phyloP scores from a whole-genome alignment of 1,284 basidiomycete species.

The Malassezia obtusa region DNA sequence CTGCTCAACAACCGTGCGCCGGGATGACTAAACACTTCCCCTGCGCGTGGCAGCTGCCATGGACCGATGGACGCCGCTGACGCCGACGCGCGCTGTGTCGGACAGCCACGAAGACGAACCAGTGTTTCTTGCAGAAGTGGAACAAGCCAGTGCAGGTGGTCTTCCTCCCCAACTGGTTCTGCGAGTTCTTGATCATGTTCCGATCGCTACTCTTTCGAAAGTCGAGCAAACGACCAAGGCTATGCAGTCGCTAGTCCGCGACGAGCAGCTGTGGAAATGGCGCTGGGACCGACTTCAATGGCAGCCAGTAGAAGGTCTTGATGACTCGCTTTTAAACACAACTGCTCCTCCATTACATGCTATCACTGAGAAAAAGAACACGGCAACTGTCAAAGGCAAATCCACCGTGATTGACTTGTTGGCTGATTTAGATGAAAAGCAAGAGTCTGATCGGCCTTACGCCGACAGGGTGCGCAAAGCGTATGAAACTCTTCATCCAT shows the following conservation, averaged over 20 bases:
- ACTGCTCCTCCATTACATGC: not conserved
- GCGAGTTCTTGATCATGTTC: slow-evolving; percentile 3
- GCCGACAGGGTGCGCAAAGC: not conserved
- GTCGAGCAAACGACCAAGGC: slow-evolving; percentile 1
- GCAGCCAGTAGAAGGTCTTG: not conserved
- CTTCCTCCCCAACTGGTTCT: not conserved
- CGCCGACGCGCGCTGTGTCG: slow-evolving; percentile 1
- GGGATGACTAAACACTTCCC: not conserved
- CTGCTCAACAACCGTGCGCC: not conserved
- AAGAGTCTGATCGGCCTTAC: too few relatives aligned
- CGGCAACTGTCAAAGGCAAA: too few relatives aligned
- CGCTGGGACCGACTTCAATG: slow-evolving; percentile 6
- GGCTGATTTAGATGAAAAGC: slow-evolving; percentile 1
- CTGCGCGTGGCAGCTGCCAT: not conserved
- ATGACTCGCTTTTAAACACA: slow-evolving; percentile 5
- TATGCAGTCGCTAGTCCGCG: not conserved
- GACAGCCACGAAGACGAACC: not conserved
- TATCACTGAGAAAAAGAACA: too few relatives aligned
- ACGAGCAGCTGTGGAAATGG: slow-evolving; percentile 11
- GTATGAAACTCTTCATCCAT: slow-evolving; percentile 5
- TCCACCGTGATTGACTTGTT: slow-evolving; percentile 3
- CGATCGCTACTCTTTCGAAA: slow-evolving; percentile 1
- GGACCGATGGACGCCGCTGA: slow-evolving; percentile 12
- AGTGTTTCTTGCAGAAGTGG: not conserved
- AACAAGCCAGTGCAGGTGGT: not conserved